Evolutionary conservation across 192 early-diverging fungal species (phyloP).

Genomic region (Phlyctochytrium arcticum): DNA sequence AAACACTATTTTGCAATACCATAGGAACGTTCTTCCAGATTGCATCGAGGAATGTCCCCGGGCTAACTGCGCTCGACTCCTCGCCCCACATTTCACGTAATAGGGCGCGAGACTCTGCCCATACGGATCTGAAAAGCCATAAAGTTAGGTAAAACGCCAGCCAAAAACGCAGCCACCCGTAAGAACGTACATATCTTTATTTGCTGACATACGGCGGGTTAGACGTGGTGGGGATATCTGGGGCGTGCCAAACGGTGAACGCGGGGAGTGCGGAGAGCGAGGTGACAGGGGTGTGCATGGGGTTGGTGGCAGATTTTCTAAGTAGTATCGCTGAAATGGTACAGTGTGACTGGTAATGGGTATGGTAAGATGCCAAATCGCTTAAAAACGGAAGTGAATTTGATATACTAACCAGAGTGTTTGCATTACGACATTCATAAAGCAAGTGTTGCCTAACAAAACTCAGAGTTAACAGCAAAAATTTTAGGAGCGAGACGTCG

Average conservation of each 20-base stretch:
- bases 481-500: background rate
- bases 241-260: background rate
- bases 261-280: background rate
- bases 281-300: constrained; percentile 6
- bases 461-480: background rate
- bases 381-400: background rate
- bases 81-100: constrained; percentile 19
- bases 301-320: constrained; percentile 7
- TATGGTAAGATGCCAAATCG: background rate
- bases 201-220: background rate
- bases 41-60: constrained; percentile 1
- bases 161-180: background rate
- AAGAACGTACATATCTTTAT: constrained; percentile 6
- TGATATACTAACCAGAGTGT: background rate
- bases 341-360: constrained; percentile 7
- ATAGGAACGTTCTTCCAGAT: constrained; percentile 13
- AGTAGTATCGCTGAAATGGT: constrained; percentile 10
- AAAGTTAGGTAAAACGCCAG: no score
- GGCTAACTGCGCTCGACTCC: background rate
- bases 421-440: constrained; percentile 25
- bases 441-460: constrained; percentile 23
- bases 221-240: background rate
- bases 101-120: constrained; percentile 4
- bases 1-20: no score
- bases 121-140: constrained; percentile 9